Conservation (phyloP, 2,329 filamentous ascomycete genomes). For the Trichoderma lentiforme region DNA sequence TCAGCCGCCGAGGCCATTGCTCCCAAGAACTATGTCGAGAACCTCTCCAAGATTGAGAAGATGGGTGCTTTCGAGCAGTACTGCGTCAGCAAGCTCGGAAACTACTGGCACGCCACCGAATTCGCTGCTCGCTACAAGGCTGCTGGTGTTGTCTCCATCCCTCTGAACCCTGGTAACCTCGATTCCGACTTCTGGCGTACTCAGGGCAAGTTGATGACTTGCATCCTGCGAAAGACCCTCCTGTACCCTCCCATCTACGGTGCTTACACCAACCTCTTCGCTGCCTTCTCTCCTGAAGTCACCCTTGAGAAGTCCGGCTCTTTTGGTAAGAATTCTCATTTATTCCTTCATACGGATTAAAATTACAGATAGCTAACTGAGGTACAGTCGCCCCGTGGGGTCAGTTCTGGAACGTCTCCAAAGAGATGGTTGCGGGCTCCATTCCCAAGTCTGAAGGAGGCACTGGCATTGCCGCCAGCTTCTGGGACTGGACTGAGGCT, state of each 20-base stretch:
- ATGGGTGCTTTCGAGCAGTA: conserved; percentile 24
- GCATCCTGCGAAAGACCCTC: conserved; percentile 2
- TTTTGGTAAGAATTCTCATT: not conserved
- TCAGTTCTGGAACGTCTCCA: not conserved
- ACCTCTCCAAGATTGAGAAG: conserved; percentile 7
- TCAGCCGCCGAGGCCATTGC: not conserved
- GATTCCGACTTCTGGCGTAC: conserved; percentile 36
- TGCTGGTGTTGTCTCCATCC: conserved; percentile 29
- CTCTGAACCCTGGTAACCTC: conserved; percentile 41
- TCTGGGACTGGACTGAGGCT: conserved; percentile 15
- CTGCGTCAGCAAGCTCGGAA: conserved; percentile 31
- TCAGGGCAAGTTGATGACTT: conserved; percentile 8
- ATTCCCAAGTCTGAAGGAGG: not conserved
- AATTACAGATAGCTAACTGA: not conserved
- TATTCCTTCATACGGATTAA: not conserved
- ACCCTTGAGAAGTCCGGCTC: conserved; percentile 1
- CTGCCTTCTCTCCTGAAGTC: conserved; percentile 11
- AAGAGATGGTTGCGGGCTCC: not conserved
- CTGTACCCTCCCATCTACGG: conserved; percentile 9
- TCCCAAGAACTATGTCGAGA: not conserved
- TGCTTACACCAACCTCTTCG: conserved; percentile 17
- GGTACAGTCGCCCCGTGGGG: conserved; percentile 14
- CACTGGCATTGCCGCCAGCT: not conserved
- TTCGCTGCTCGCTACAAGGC: conserved; percentile 27
- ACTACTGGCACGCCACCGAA: conserved; percentile 33